phyloP scores from a whole-genome alignment of 345 rosid species.

The Eucalyptus cloeziana region DNA sequence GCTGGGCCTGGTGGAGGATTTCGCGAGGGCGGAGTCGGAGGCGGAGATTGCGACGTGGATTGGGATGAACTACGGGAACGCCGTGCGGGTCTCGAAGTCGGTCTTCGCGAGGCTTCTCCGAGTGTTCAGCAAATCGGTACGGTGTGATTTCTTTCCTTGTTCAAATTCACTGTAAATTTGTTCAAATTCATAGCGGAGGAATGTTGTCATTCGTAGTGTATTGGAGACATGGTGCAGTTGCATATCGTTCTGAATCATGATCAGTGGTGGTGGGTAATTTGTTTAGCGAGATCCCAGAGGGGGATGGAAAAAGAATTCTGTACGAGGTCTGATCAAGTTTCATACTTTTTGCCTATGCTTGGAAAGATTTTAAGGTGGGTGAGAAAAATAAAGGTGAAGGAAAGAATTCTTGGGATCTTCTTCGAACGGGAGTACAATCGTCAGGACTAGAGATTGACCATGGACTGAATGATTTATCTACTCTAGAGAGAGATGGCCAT shows the following conservation, averaged over 20 bases:
- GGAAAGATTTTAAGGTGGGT: neutral
- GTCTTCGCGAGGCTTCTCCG: conserved; percentile 32
- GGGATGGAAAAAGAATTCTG: neutral
- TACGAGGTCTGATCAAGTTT: neutral
- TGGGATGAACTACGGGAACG: conserved; percentile 34
- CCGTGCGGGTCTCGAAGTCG: conserved; percentile 30
- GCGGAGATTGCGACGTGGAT: conserved; percentile 36
- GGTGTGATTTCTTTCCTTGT: neutral
- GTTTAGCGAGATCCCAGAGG: neutral
- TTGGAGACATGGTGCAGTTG: neutral
- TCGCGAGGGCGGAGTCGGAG: conserved; percentile 29
- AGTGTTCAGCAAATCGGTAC: conserved; percentile 29
- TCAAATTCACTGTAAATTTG: neutral
- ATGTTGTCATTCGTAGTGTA: neutral
- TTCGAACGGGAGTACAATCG: neutral
- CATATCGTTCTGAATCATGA: neutral
- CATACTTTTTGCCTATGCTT: neutral
- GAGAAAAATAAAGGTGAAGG: neutral
- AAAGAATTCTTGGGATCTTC: neutral
- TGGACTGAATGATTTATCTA: neutral
- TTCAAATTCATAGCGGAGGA: neutral
- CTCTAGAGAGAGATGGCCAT: neutral
- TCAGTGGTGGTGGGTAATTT: neutral
- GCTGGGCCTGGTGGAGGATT: conserved; percentile 22
- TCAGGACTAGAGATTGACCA: neutral